Base-by-base conservation (phyloP, 495 filamentous ascomycete species). In the Hyaloscypha bicolor region DNA sequence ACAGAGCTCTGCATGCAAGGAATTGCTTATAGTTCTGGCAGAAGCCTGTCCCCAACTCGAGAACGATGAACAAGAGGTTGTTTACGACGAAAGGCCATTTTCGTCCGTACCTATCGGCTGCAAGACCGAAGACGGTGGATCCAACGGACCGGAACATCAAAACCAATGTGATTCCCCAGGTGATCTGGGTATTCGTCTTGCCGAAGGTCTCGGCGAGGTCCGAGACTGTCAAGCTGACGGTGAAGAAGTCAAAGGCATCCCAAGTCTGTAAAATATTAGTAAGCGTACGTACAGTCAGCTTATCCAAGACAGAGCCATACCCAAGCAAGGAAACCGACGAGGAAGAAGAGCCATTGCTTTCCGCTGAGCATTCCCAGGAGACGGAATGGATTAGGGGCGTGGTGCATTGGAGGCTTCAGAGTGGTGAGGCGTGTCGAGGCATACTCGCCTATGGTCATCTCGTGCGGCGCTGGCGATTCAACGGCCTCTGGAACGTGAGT, bases 191-290 rank as follows among this genome's bases (percentile, higher is more conserved):
- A 42, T 89, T 89, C 53, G 83, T 78, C 69, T 84, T 86, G 65
- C 81, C 82, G 70, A 95, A 96, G 2, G 79, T 76, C 69, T 87
- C 76, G 31, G 91, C 88, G 32, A 96, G 81, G 35, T 92, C 77
- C 6, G 78, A 76, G 25, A 92, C 86, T 0, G 91, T 93, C 63
- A 96, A 76, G 8, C 89, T 92, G 71, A 95, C 91, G 67, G 91
- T 94, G 81, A 96, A 96, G 82, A 96, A 96, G 74, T 96, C 93
- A 68, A 95, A 94, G 16, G 92, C 87, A 75, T 96, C 92, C 90
- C 92, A 94, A 0, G 88, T 87, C 86, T 86, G 33, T 55, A 9
- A 25, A 39, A 58, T 9, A 33, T 71, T 37, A 71, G 64, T 19
- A 55, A 25, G 22, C 14, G 12, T 51, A 25, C 32, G 45, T 21